These are phyloP conservation scores for Chloranthus sessilifolius DNA, from an alignment of 164 flowering plant genomes.

Conservation along the genomic window DNA sequence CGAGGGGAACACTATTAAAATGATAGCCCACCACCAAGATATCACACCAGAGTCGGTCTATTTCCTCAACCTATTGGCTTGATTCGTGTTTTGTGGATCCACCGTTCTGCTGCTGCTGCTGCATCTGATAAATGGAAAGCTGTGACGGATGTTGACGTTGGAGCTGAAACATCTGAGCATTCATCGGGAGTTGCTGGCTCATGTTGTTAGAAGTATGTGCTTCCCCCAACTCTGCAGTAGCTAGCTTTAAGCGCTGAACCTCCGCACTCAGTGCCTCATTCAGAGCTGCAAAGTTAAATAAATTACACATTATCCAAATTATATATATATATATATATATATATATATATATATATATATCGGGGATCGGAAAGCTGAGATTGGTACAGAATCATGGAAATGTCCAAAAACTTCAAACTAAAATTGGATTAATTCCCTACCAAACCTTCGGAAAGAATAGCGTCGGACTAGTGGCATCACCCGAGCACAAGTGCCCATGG, in stretches of 20 bases:
- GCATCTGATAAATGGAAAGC: slow-evolving; percentile 24
- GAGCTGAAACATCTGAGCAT: slow-evolving; percentile 32
- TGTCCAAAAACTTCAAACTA: too few relatives aligned
- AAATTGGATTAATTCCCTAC: too few relatives aligned
- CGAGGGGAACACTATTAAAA: not conserved
- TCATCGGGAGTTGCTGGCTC: slow-evolving; percentile 29
- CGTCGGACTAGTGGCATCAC: too few relatives aligned
- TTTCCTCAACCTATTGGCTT: slow-evolving; percentile 8
- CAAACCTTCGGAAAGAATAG: too few relatives aligned
- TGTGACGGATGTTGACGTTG: too few relatives aligned
- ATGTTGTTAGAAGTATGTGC: slow-evolving; percentile 20
- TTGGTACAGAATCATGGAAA: not conserved
- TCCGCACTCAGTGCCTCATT: slow-evolving; percentile 58
- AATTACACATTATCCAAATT: not conserved
- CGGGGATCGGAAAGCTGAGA: too few relatives aligned
- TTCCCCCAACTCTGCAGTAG: slow-evolving; percentile 37
- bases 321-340: too few relatives aligned
- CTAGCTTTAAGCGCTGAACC: slow-evolving; percentile 53
- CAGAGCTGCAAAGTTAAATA: slow-evolving; percentile 36
- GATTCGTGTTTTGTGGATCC: slow-evolving; percentile 12
- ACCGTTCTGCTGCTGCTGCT: slow-evolving; percentile 17
- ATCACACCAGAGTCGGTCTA: not conserved
- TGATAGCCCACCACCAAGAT: not conserved
- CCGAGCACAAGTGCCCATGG: too few relatives aligned
- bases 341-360: too few relatives aligned